Evolutionary conservation across 345 rosid genomes (phyloP).

Genomic region (Linum trigynum): DNA sequence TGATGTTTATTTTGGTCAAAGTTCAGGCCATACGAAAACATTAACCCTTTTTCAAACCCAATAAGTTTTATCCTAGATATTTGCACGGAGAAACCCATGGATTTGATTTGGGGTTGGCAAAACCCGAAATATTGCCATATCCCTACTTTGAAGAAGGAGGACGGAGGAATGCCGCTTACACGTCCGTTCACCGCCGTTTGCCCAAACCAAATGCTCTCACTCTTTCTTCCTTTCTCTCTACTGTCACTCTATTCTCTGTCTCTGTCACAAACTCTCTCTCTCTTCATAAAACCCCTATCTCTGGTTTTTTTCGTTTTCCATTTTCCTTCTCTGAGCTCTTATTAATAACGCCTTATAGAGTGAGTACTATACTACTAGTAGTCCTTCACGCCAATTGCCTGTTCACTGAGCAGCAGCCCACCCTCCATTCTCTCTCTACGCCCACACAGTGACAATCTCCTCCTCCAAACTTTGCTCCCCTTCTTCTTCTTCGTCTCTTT

Average conservation of each 20-base stretch:
- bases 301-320: constrained; percentile 22
- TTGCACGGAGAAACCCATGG: too few relatives aligned
- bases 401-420: constrained; percentile 11
- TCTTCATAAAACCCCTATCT: constrained; percentile 47
- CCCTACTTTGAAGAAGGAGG: too few relatives aligned
- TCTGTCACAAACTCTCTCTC: constrained; percentile 20
- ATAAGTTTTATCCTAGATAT: too few relatives aligned
- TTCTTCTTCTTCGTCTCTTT: constrained; percentile 9
- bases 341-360: too few relatives aligned
- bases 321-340: too few relatives aligned
- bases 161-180: constrained; percentile 11
- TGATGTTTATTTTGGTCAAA: too few relatives aligned
- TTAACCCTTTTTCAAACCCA: too few relatives aligned
- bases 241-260: constrained; percentile 5
- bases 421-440: constrained; percentile 1
- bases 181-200: constrained; percentile 78
- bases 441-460: constrained; percentile 7
- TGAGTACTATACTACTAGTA: not conserved
- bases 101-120: too few relatives aligned
- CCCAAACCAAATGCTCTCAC: constrained; percentile 12
- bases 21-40: too few relatives aligned
- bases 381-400: constrained; percentile 77
- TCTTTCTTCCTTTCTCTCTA: constrained; percentile 17
- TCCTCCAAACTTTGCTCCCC: constrained; percentile 6
- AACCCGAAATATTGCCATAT: too few relatives aligned